Percentiles rank a stretch among this genome's conserved stretches.
Evolutionary conservation across 139 green algal genomes (phyloP).

Genomic region (Chlamydomonas sp.): DNA sequence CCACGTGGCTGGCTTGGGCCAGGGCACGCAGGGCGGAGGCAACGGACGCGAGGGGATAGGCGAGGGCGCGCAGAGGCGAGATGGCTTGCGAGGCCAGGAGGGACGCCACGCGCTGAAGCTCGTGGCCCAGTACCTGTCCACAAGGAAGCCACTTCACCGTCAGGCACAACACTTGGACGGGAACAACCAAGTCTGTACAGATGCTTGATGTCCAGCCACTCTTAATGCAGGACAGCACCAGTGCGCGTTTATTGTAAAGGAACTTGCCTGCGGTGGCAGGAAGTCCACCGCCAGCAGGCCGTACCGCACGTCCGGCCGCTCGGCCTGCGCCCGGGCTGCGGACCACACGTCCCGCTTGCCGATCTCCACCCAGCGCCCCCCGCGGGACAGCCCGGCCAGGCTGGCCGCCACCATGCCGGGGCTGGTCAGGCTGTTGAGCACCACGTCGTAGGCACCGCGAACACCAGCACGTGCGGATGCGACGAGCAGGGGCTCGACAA

Average conservation of each 20-base stretch:
- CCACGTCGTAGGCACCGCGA: constrained; percentile 34
- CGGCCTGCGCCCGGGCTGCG: constrained; percentile 12
- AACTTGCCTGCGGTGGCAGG: constrained; percentile 62
- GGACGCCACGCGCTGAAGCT: constrained; percentile 45
- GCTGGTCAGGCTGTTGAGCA: constrained; percentile 93
- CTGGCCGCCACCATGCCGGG: constrained; percentile 87
- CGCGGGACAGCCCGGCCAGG: constrained; percentile 62
- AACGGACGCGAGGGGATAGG: constrained; percentile 55
- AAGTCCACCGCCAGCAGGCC: constrained; percentile 89
- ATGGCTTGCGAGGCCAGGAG: constrained; percentile 44
- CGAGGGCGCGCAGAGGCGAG: constrained; percentile 42
- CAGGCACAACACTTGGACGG: not conserved
- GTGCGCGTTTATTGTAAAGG: too few species aligned
- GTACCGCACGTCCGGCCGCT: constrained; percentile 84
- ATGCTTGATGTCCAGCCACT: not conserved
- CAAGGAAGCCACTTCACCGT: too few species aligned
- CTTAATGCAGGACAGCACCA: too few species aligned
- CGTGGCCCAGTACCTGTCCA: constrained; percentile 42
- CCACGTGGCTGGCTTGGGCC: constrained; percentile 68
- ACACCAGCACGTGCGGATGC: not conserved
- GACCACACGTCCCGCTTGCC: constrained; percentile 92
- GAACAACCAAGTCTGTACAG: not conserved
- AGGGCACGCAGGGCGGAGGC: constrained; percentile 67
- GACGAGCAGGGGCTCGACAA: constrained; percentile 31
- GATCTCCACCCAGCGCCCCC: constrained; percentile 85